phyloP scores from a whole-genome alignment of 1,284 basidiomycete genomes.

The Chondrostereum purpureum region DNA sequence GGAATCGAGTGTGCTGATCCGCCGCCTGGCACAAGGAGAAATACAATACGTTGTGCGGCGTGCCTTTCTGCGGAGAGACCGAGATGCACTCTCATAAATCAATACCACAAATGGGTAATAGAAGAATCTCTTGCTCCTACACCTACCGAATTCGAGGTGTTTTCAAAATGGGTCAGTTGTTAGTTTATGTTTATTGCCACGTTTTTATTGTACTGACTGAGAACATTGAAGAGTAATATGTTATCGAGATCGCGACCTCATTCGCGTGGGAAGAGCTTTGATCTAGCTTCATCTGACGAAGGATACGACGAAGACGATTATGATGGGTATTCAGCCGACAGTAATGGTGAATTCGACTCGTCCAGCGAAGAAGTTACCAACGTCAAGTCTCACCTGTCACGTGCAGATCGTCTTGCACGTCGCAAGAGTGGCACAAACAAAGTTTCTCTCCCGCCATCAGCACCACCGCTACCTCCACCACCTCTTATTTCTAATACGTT shows the following conservation, averaged over 20 bases:
- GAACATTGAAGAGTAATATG: neutral
- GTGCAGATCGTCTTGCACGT: too few species aligned
- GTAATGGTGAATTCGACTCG: too few species aligned
- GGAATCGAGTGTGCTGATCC: neutral
- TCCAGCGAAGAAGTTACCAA: too few species aligned
- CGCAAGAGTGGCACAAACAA: too few species aligned
- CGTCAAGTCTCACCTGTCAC: too few species aligned
- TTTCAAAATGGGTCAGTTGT: neutral
- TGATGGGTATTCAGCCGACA: too few species aligned
- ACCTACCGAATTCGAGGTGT: neutral
- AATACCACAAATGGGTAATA: neutral
- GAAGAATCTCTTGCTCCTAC: neutral
- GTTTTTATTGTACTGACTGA: neutral
- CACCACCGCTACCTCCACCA: too few species aligned
- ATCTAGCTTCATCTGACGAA: neutral
- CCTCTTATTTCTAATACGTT: too few species aligned
- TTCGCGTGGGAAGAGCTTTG: too few species aligned
- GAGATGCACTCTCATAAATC: neutral
- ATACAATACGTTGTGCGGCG: neutral
- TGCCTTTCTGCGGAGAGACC: neutral
- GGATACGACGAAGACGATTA: neutral
- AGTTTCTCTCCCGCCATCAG: too few species aligned
- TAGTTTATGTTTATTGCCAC: too few species aligned
- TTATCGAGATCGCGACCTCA: too few species aligned
- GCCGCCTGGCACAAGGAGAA: neutral